Conservation (phyloP, 331 rosid species). For the Acacia concinna region DNA sequence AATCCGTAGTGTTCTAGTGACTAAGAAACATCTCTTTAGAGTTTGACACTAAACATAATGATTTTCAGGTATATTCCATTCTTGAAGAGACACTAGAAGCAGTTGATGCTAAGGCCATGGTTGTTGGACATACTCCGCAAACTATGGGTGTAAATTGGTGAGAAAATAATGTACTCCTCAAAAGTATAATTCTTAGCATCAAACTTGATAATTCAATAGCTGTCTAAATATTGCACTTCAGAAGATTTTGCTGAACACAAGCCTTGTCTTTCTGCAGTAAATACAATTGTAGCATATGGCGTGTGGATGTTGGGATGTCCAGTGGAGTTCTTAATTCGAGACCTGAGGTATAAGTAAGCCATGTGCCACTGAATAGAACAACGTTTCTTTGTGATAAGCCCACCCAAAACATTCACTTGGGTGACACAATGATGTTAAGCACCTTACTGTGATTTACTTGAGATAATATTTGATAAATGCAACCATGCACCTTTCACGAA, state of each 20-base stretch:
- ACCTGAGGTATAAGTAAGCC: constrained; percentile 71
- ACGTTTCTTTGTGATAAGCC: constrained; percentile 2
- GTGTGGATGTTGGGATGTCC: constrained; percentile 98
- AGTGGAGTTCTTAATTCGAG: constrained; percentile 88
- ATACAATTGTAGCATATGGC: constrained; percentile 92
- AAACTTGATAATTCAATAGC: not conserved
- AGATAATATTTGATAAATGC: not conserved
- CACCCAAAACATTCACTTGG: not conserved
- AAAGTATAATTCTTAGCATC: too few species aligned
- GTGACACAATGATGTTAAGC: not conserved
- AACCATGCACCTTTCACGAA: not conserved
- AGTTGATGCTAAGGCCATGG: constrained; percentile 87
- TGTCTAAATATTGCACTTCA: too few species aligned
- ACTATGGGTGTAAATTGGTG: constrained; percentile 82
- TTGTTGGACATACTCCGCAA: constrained; percentile 99
- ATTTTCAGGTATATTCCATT: constrained; percentile 60
- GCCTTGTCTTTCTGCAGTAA: constrained; percentile 55
- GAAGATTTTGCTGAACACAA: too few species aligned
- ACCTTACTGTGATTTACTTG: constrained; percentile 2
- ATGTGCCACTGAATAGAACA: not conserved
- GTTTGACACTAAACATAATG: constrained; percentile 28
- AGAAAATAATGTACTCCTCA: too few species aligned
- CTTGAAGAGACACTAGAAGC: constrained; percentile 85
- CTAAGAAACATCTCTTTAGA: not conserved
- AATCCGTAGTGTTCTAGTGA: not conserved